Evolutionary conservation across 345 rosid genomes (phyloP).

Genomic region (Citrus inodora): DNA sequence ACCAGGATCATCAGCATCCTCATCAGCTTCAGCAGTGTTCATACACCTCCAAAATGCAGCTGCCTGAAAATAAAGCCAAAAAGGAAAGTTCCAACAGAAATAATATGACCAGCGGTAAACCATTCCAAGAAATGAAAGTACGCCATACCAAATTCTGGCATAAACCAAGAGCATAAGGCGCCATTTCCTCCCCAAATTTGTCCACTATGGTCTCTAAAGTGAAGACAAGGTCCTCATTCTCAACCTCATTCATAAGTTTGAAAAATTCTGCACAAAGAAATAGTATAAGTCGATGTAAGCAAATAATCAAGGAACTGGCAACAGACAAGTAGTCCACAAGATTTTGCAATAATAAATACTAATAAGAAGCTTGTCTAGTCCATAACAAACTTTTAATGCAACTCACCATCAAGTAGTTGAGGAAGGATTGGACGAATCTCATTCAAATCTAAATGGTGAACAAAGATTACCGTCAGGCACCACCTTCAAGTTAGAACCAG

Average conservation of each 20-base stretch:
- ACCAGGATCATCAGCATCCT: conserved; percentile 83
- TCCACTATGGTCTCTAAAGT: conserved; percentile 91
- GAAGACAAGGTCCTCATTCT: conserved; percentile 93
- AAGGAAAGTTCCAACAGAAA: not conserved
- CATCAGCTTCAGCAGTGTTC: conserved; percentile 83
- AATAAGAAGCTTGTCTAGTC: not conserved
- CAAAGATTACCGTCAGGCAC: not conserved
- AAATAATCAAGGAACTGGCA: not conserved
- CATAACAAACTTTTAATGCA: not conserved
- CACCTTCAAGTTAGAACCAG: not conserved
- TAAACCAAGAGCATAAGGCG: conserved; percentile 87
- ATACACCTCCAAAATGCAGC: conserved; percentile 96
- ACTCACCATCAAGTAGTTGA: conserved; percentile 88
- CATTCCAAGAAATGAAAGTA: not conserved
- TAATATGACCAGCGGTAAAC: not conserved
- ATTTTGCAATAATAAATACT: not conserved
- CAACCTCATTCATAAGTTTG: conserved; percentile 97
- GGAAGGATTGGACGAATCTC: conserved; percentile 98
- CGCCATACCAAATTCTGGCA: conserved; percentile 87
- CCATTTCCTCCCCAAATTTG: conserved; percentile 98
- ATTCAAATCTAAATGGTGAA: conserved; percentile 66
- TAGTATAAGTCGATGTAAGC: not conserved
- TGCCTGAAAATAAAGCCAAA: conserved; percentile 44
- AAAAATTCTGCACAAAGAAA: conserved; percentile 70
- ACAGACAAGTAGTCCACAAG: not conserved